phyloP scores from a whole-genome alignment of 2,329 filamentous ascomycete species.

The Penicillium polonicum region DNA sequence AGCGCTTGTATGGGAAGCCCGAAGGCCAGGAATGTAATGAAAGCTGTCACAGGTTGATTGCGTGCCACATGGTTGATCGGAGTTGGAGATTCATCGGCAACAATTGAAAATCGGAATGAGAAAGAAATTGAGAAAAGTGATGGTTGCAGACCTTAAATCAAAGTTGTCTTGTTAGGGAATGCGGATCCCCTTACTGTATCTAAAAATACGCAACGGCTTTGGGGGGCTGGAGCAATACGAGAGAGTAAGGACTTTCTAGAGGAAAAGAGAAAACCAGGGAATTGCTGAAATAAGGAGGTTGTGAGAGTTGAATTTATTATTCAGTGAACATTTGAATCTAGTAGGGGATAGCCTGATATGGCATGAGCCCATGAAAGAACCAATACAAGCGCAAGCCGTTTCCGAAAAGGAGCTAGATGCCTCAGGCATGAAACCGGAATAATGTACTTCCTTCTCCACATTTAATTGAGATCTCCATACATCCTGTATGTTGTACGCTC shows the following conservation, averaged over 20 bases:
- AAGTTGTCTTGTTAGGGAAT: conserved; percentile 20
- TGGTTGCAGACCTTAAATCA: conserved; percentile 19
- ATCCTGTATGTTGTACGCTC: not conserved
- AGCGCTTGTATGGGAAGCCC: conserved; percentile 17
- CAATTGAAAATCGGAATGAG: conserved; percentile 19
- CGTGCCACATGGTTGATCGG: conserved; percentile 25
- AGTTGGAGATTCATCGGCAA: conserved; percentile 20
- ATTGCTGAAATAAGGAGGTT: not conserved
- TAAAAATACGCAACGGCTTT: conserved; percentile 25
- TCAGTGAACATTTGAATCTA: too few species aligned
- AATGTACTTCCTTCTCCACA: conserved; percentile 8
- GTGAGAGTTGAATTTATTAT: not conserved
- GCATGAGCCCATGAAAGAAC: not conserved
- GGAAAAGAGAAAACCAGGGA: not conserved
- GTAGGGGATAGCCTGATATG: not conserved
- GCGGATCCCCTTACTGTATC: conserved; percentile 27
- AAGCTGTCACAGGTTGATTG: conserved; percentile 25
- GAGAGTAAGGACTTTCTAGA: not conserved
- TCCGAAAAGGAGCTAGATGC: not conserved
- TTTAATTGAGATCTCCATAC: not conserved
- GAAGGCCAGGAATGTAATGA: conserved; percentile 15
- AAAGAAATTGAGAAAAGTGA: conserved; percentile 10
- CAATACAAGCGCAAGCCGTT: conserved; percentile 1
- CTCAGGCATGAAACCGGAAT: not conserved
- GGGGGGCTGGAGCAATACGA: conserved; percentile 17